Evolutionary conservation across 768 basidiomycete genomes (phyloP), one percentile per base, ranked within the genome.

Genomic region (Naganishia kalamii): DNA sequence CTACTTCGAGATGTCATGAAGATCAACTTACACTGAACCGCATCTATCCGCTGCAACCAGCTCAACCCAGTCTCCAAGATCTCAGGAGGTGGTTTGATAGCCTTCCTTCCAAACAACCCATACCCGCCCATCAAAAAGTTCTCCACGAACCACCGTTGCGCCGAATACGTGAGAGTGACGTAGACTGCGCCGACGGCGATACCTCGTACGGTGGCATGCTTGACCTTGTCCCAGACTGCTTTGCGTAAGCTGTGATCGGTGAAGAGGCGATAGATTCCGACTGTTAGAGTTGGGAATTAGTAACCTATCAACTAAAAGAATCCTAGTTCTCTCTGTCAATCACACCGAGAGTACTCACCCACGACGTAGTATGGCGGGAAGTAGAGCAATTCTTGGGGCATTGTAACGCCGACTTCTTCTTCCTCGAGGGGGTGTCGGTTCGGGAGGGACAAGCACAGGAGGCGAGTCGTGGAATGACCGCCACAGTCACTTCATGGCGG

Each of bases 331-430:
- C 19, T 8, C 37, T 32, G 33, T 32, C 23, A 3, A 10, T 17
- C 27, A n/a, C n/a, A 27, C 8, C 15, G 25, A 17, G 44, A 37
- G 25, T 3, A 46, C 71, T 32, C 10, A 72, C 71, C 70, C 4
- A 90, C 77, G 49, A 87, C 85, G 75, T 96, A 96, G 2, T 87
- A 86, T 0, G 92, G 89, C 0, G 90, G 86, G 69, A 91, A 87
- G 46, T 85, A 80, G 60, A 94, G 82, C 30, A 80, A 69, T 63
- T 79, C 78, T 46, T 73, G 74, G 0, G 79, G 79, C 79, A 80
- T 80, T 64, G 62, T 37, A 44, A 32, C 13, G n/a, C n/a, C n/a
- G n/a, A n/a, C n/a, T n/a, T n/a, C n/a, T n/a, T n/a, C n/a, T n/a
- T n/a, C n/a, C n/a, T n/a, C n/a, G 1, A 4, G 32, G 11, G 12